Percentiles rank a stretch among this genome's conserved stretches.
phyloP scores from a whole-genome alignment of 2,329 filamentous ascomycete species.

The Cladosporium sp. region DNA sequence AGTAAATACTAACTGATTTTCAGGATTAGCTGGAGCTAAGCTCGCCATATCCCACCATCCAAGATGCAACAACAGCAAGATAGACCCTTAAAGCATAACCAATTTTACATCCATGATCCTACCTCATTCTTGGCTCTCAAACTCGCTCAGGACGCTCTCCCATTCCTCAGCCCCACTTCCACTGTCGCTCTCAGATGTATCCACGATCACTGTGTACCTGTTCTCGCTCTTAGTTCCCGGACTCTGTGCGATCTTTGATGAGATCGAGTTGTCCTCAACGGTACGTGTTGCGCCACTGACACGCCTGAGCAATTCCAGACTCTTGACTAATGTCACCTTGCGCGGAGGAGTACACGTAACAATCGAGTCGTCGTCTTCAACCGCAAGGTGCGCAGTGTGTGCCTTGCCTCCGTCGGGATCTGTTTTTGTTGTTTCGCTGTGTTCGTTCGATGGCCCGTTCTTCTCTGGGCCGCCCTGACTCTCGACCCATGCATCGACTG shows the following conservation, averaged over 20 bases:
- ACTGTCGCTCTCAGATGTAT: background rate
- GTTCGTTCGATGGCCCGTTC: background rate
- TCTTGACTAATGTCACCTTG: background rate
- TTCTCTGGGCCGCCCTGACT: background rate
- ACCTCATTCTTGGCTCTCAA: background rate
- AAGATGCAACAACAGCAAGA: background rate
- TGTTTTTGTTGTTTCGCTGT: background rate
- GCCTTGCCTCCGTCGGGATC: background rate
- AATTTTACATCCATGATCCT: background rate
- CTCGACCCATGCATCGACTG: background rate
- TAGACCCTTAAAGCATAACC: background rate
- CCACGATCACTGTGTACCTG: background rate
- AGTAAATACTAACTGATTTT: background rate
- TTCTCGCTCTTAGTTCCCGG: background rate
- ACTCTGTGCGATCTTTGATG: background rate
- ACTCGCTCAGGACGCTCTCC: slow-evolving; percentile 17
- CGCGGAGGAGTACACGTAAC: background rate
- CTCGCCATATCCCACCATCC: background rate
- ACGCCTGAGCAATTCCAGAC: background rate
- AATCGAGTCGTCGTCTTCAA: background rate
- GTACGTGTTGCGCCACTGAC: background rate
- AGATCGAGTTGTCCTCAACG: background rate
- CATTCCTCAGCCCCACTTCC: slow-evolving; percentile 15
- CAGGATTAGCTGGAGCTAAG: slow-evolving; percentile 19
- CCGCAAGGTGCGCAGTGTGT: background rate